Percentiles rank a stretch among this genome's conserved stretches.
phyloP scores from a whole-genome alignment of 2,329 filamentous ascomycete genomes.

The Fusarium irregulare region DNA sequence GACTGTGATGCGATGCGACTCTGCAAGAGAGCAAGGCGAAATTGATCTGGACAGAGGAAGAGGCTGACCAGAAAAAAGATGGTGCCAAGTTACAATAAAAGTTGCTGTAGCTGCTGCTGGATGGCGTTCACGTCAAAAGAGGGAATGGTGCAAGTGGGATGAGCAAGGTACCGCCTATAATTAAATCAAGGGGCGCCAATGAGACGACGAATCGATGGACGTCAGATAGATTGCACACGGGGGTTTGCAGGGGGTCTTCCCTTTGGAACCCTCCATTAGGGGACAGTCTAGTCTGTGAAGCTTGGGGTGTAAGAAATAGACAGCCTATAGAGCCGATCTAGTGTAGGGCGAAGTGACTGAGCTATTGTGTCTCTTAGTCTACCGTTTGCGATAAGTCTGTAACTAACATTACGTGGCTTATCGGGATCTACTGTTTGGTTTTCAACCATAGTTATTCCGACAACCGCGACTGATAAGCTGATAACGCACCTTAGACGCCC shows the following conservation, averaged over 20 bases:
- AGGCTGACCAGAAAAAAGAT: slow-evolving; percentile 13
- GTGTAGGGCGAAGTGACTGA: neutral
- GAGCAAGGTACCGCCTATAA: slow-evolving; percentile 33
- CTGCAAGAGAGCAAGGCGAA: neutral
- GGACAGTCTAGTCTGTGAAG: neutral
- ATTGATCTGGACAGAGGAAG: neutral
- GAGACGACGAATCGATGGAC: slow-evolving; percentile 20
- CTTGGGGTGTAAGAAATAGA: neutral
- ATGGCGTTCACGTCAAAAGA: slow-evolving; percentile 31
- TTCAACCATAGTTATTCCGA: slow-evolving; percentile 26
- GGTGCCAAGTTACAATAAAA: slow-evolving; percentile 21
- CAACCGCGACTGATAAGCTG: slow-evolving; percentile 31
- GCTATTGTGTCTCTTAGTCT: neutral
- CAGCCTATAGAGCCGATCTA: neutral
- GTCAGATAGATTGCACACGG: slow-evolving; percentile 35
- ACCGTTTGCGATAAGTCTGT: slow-evolving; percentile 16
- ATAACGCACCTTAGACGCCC: slow-evolving; percentile 23
- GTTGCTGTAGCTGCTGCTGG: slow-evolving; percentile 10
- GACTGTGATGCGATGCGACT: neutral
- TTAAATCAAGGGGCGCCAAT: slow-evolving; percentile 40
- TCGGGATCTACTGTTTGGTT: neutral
- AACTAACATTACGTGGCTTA: slow-evolving; percentile 35
- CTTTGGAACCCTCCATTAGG: neutral
- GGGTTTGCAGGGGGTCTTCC: slow-evolving; percentile 20
- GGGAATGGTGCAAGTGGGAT: slow-evolving; percentile 30